These are phyloP conservation scores for Tulasnella sp. DNA, from an alignment of 768 basidiomycete genomes.

Conservation along the genomic window DNA sequence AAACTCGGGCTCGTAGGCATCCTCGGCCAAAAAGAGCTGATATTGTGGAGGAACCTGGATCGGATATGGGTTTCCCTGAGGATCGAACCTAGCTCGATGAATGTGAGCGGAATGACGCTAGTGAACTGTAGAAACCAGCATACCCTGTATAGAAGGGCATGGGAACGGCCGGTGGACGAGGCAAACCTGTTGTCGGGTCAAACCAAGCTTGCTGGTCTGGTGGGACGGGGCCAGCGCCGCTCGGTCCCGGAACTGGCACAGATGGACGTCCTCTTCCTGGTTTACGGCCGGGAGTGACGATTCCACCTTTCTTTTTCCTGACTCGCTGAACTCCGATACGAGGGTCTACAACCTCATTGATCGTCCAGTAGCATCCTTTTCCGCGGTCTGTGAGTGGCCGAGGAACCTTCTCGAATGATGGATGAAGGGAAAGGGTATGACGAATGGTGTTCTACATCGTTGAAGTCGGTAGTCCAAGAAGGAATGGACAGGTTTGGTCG, in stretches of 20 bases:
- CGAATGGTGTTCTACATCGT: constrained; percentile 71
- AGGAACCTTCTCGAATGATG: constrained; percentile 85
- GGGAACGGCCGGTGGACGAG: not conserved
- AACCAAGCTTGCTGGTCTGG: constrained; percentile 6
- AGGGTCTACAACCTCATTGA: constrained; percentile 30
- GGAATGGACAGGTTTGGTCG: not conserved
- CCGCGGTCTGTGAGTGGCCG: constrained; percentile 87
- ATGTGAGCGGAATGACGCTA: not conserved
- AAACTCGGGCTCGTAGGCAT: constrained; percentile 15
- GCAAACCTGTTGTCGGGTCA: not conserved
- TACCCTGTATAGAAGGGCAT: not conserved
- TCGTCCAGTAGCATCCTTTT: constrained; percentile 88
- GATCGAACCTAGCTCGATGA: constrained; percentile 14
- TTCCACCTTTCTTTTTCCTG: constrained; percentile 53
- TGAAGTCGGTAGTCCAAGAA: not conserved
- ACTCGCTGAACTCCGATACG: constrained; percentile 76
- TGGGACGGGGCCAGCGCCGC: not conserved
- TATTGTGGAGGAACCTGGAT: constrained; percentile 14
- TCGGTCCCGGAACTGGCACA: not conserved
- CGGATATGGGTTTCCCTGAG: constrained; percentile 17
- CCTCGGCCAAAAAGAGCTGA: constrained; percentile 7
- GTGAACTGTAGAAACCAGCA: not conserved
- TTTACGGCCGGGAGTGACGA: constrained; percentile 3
- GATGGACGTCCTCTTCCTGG: constrained; percentile 14
- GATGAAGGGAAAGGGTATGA: constrained; percentile 83